Percentiles rank a stretch among this genome's conserved stretches.
Evolutionary conservation across 139 green algal species (phyloP).

Genomic region (Limnomonas spitsbergensis): DNA sequence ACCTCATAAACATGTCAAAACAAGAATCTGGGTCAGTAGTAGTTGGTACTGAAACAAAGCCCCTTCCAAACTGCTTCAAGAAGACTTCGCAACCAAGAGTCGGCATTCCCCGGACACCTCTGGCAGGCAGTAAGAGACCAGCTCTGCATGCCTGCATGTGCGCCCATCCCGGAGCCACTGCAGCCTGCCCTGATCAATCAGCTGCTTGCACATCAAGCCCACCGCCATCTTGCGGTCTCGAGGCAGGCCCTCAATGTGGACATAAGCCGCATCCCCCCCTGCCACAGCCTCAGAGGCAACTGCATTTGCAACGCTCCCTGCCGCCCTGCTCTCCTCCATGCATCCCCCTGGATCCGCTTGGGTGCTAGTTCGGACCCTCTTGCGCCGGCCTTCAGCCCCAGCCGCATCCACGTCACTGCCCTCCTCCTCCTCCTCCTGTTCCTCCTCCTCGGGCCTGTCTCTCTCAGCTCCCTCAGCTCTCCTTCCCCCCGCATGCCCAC

Average conservation of each 20-base stretch:
- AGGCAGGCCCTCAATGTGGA: background rate
- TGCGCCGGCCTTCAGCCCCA: too few species aligned
- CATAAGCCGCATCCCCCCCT: too few species aligned
- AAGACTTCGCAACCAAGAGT: conserved; percentile 7
- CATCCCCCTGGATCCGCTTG: too few species aligned
- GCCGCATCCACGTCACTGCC: too few species aligned
- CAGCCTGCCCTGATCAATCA: conserved; percentile 14
- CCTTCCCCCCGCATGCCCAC: conserved; percentile 50
- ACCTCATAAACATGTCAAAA: too few species aligned
- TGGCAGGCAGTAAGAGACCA: background rate
- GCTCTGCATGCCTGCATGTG: background rate
- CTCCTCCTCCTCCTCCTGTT: background rate
- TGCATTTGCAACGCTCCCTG: too few species aligned
- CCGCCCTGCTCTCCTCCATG: too few species aligned
- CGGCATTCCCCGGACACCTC: background rate
- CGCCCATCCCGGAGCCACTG: background rate
- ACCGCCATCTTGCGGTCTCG: conserved; percentile 1
- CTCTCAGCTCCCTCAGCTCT: background rate
- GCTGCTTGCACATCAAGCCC: conserved; percentile 11
- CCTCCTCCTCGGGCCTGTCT: background rate
- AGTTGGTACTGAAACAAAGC: too few species aligned
- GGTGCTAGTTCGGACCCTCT: too few species aligned
- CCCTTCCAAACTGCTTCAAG: too few species aligned
- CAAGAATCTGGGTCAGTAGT: too few species aligned
- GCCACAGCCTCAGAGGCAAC: too few species aligned